Base-by-base conservation (phyloP, 2,329 filamentous ascomycete genomes). In the Colletotrichum melonis region DNA sequence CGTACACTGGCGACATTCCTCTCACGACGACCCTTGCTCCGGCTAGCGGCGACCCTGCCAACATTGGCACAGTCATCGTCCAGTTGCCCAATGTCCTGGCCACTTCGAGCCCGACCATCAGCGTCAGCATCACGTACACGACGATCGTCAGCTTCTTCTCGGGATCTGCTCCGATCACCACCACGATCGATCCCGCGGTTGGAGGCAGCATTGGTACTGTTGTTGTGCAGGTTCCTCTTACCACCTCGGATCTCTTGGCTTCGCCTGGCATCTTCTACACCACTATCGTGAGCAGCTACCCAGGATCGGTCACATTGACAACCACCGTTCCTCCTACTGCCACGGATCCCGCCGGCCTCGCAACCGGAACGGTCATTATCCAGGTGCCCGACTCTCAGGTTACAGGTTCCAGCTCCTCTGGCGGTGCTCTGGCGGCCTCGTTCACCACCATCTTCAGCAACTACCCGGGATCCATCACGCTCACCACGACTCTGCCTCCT, bases 11-110 rank as follows among this genome's bases (percentile, higher is more conserved):
- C 16, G 26, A 26, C 4, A 8, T 46, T 3, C 38, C 64, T n/a
- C 49, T 16, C n/a, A 73, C 70, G n/a, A 59, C 54, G 5, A 73
- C 70, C 7, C 30, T 73, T 16, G 57, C 55, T 5, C 67, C 67
- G 12, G 16, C 62, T 4, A 54, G 67, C n/a, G 55, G 49, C n/a
- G 67, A 70, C 9, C 19, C 42, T 1, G 6, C 19, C 26, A 16
- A 16, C 19, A n/a, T 63, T 1, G 59, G 59, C 9, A 63, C 59
- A 16, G 59, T 63, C 42, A 52, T 63, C 11, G 59, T 63, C 5
- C 46, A 63, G 16, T 46, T 63, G 4, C 60, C 60, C 28, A 63
- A 46, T 8, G 42, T 30, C 11, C 14, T 54, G 60, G 60, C 42
- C 26, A 52, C 60, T 4, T 32, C 60, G 19, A 24, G 60, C 42